phyloP scores from a whole-genome alignment of 495 filamentous ascomycete species.

The Aspergillus taichungensis region DNA sequence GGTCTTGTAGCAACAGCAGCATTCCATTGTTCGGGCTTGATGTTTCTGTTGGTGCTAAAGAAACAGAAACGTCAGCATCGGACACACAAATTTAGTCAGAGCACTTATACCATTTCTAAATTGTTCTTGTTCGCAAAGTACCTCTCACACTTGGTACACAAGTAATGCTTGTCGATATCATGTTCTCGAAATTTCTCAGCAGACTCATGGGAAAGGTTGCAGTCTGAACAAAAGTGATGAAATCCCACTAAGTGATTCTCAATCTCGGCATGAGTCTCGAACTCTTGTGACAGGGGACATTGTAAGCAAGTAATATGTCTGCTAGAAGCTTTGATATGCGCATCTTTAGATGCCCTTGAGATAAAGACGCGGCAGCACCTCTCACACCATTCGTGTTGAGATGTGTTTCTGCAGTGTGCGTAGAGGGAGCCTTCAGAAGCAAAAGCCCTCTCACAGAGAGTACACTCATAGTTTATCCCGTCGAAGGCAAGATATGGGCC shows the following conservation, averaged over 20 bases:
- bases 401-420: constrained; percentile 8
- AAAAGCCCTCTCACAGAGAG: constrained; percentile 7
- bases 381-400: constrained; percentile 7
- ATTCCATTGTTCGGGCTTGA: constrained; percentile 5
- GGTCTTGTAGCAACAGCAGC: constrained; percentile 9
- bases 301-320: constrained; percentile 6
- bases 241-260: constrained; percentile 3
- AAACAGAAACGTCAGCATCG: constrained; percentile 2
- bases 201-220: constrained; percentile 3
- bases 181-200: constrained; percentile 2
- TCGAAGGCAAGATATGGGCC: constrained; percentile 9
- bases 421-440: constrained; percentile 6
- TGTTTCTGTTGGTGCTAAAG: constrained; percentile 10
- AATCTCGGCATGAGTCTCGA: constrained; percentile 1
- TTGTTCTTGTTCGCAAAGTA: constrained; percentile 2
- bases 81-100: not conserved
- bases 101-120: constrained; percentile 6
- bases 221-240: constrained; percentile 6
- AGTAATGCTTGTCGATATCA: constrained; percentile 3
- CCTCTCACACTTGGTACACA: constrained; percentile 1
- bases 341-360: constrained; percentile 4
- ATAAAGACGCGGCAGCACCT: constrained; percentile 7
- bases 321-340: constrained; percentile 5
- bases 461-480: constrained; percentile 8
- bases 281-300: constrained; percentile 2